These are phyloP conservation scores for Vaucheria bursata DNA, from an alignment of 352 stramenopile species.

Conservation along the genomic window DNA sequence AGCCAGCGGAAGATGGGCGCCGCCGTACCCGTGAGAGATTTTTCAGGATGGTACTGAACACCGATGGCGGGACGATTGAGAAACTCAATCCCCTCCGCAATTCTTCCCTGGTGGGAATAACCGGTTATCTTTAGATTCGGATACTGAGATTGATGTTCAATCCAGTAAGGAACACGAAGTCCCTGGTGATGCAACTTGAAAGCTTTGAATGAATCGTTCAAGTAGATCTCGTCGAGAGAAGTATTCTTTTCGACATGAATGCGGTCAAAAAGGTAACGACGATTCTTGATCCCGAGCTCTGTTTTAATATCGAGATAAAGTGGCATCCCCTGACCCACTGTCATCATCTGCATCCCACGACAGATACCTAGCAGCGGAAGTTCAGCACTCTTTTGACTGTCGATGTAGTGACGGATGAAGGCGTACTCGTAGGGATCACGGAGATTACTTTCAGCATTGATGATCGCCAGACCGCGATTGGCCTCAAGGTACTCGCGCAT, in stretches of 20 bases:
- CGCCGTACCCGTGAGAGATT: neutral
- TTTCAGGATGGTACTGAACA: neutral
- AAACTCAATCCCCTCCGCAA: neutral
- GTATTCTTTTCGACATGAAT: neutral
- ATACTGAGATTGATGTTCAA: neutral
- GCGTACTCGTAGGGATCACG: neutral
- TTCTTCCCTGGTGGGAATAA: neutral
- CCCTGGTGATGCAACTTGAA: neutral
- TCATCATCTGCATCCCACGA: slow-evolving; percentile 1
- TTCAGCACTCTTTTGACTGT: neutral
- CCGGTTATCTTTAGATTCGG: neutral
- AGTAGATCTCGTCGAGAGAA: too few relatives aligned
- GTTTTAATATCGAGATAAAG: neutral
- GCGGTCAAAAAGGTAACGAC: neutral
- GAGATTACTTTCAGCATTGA: neutral
- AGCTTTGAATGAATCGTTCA: too few relatives aligned
- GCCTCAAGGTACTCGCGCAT: neutral
- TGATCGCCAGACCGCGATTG: neutral
- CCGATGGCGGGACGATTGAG: neutral
- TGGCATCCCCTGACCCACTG: neutral
- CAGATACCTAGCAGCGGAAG: neutral
- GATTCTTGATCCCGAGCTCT: neutral
- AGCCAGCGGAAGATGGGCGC: neutral
- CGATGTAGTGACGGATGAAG: neutral
- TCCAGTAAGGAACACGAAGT: neutral